Base-by-base conservation (phyloP, 2,329 filamentous ascomycete genomes). In the Albophoma yamanashiensis region DNA sequence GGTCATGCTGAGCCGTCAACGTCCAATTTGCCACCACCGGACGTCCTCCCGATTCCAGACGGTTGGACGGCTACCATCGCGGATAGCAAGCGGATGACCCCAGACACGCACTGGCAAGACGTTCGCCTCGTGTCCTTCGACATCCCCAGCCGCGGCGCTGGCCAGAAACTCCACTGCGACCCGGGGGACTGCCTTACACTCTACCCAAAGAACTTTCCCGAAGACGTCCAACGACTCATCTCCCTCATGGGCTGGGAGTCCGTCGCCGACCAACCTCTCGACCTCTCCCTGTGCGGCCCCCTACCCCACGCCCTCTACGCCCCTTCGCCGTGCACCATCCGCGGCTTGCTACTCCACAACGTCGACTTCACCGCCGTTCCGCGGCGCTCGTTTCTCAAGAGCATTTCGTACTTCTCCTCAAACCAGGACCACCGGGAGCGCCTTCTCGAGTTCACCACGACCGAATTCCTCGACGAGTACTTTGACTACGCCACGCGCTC, bases 401-500 rank as follows among this genome's bases (percentile, higher is more conserved):
- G 85, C 25, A 84, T 97, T 59, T 84, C 88, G 0, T 85, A 91
- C 70, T 92, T 92, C 68, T 89, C 91, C 2, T 74, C 78, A 0
- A 83, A 95, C 67, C 71, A 77, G 2, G 85, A 86, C 67, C 93
- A 99, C 68, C 86, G 85, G 66, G 89, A 94, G 62, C 85, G 93
- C 2, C 82, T 99, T 0, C 74, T 88, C 11, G 94, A 99, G 69
- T 94, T 99, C 67, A 87, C 86, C 1, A 83, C 89, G 67, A 85
- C 91, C 0, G 82, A 89, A 55, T 90, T 88, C 67, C 84, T 93
- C 7, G 92, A 97, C 66, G 94, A 99, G 67, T 87, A 96, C 60
- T 97, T 91, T 76, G 93, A 99, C 74, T 99, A 99, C 70, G 94
- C 94, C 1, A 92, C 92, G 0, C 86, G 94, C 11, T 90, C 93